Base-by-base conservation (phyloP, 495 filamentous ascomycete genomes). In the Articulospora tetracladia region DNA sequence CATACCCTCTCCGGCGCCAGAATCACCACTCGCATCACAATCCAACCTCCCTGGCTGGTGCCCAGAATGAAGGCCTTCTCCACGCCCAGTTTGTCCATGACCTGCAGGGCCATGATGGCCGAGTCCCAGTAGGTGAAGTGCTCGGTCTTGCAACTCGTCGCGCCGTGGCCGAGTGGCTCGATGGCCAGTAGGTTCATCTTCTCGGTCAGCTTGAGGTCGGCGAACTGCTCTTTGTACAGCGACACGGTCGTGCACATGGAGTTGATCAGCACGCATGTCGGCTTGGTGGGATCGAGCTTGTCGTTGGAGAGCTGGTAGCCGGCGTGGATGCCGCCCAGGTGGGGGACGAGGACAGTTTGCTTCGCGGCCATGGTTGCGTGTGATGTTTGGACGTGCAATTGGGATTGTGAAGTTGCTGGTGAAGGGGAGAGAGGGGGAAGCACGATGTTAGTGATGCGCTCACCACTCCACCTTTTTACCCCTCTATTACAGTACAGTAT, bases 1-100 rank as follows among this genome's bases (percentile, higher is more conserved):
- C 66, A 44, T 44, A 82, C 78, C 74, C 69, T 83, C n/a, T 86
- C 79, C 0, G 84, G 85, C 7, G 76, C 76, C 46, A 86, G 59
- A 28, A 87, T 53, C 0, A 82, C 83, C 84, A 88, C 87, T 39
- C 79, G 67, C 4, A 75, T 72, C 0, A 77, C 78, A 12, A 88
- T 78, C 81, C 81, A 88, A 0, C 83, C 84, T 1, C 86, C 85
- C 65, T 88, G 85, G 60, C 79, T 83, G 0, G 83, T 85, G 3
- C 86, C 84, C 8, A 87, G 65, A 0, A 76, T 76, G 59, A 83
- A 86, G 10, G 79, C 81, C 65, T 80, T 79, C 22, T 77, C 61
- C 52, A 88, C 74, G 0, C 76, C 72, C n/a, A 89, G 64, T 4
- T 70, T 72, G 19, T 83, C 76, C 72, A 76, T 56, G 0, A 72